A percentile compares a stretch with the other conserved stretches of the same genome.
Evolutionary conservation across 1,139 yeast genomes (phyloP).

Genomic region (Candida tropicalis): DNA sequence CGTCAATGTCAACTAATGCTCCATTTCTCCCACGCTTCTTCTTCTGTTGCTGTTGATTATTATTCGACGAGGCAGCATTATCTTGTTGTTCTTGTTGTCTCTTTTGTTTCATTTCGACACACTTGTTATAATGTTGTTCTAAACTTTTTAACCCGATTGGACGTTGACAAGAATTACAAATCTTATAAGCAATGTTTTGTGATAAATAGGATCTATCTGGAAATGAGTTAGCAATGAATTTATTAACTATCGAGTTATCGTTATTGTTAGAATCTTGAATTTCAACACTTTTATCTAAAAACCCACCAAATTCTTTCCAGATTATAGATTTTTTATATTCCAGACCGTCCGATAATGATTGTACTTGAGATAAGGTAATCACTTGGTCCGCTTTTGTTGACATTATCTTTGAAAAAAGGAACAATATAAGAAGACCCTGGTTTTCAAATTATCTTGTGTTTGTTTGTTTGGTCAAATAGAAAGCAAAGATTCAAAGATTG

Average conservation of each 20-base stretch:
- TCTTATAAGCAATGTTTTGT: slow-evolving; percentile 54
- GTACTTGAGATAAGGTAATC: slow-evolving; percentile 30
- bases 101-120: slow-evolving; percentile 52
- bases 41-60: slow-evolving; percentile 31
- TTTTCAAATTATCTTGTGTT: too few relatives aligned
- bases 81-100: slow-evolving; percentile 30
- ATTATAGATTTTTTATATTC: slow-evolving; percentile 25
- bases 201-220: slow-evolving; percentile 43
- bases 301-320: slow-evolving; percentile 69
- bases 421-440: too few relatives aligned
- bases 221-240: slow-evolving; percentile 26
- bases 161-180: slow-evolving; percentile 66
- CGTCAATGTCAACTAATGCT: slow-evolving; percentile 34
- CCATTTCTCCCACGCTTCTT: slow-evolving; percentile 38
- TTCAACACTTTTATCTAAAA: slow-evolving; percentile 51
- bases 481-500: background rate
- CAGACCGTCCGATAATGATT: slow-evolving; percentile 20
- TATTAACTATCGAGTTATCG: slow-evolving; percentile 13
- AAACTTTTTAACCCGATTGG: slow-evolving; percentile 59
- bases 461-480: too few relatives aligned
- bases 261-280: slow-evolving; percentile 19
- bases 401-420: slow-evolving; percentile 20
- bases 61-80: slow-evolving; percentile 14
- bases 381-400: slow-evolving; percentile 35
- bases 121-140: slow-evolving; percentile 46